A percentile compares a stretch with the other conserved stretches of the same genome.
These are phyloP conservation scores for Teunomyces barrocoloradensis DNA, from an alignment of 805 yeast species.

Conservation along the genomic window DNA sequence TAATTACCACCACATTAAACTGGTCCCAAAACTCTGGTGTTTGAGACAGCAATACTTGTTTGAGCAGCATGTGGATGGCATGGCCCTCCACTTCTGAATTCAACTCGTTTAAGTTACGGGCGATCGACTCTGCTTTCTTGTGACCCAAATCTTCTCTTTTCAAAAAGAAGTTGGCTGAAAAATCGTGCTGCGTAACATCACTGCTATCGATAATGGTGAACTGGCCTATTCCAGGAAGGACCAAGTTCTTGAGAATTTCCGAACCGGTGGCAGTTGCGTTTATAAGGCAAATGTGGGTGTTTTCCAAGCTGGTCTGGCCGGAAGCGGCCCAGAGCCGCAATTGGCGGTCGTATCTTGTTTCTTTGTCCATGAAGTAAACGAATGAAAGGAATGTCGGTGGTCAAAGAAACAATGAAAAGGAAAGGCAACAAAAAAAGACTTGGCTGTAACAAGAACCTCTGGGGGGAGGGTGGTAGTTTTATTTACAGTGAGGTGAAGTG, in stretches of 20 bases:
- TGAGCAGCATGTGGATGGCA: conserved; percentile 14
- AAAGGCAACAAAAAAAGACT: neutral
- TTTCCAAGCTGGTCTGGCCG: conserved; percentile 66
- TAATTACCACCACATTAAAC: conserved; percentile 50
- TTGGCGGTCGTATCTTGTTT: conserved; percentile 77
- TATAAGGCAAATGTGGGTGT: conserved; percentile 59
- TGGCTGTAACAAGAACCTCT: neutral
- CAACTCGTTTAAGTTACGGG: conserved; percentile 48
- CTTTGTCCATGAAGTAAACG: conserved; percentile 31
- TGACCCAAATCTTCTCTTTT: conserved; percentile 42
- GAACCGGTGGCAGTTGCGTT: conserved; percentile 56
- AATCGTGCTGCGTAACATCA: conserved; percentile 40
- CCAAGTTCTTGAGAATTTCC: conserved; percentile 74
- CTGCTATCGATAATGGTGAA: conserved; percentile 56
- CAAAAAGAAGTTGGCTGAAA: conserved; percentile 64
- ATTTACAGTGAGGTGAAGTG: neutral
- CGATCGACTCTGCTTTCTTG: conserved; percentile 38
- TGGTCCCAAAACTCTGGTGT: conserved; percentile 40
- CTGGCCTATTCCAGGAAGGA: conserved; percentile 68
- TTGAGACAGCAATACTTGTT: conserved; percentile 9
- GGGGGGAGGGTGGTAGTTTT: neutral
- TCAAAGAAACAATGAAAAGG: neutral
- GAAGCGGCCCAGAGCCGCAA: conserved; percentile 78
- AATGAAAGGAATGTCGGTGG: neutral
- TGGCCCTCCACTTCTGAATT: conserved; percentile 56